These are phyloP conservation scores for Lichenothelia convexa DNA, from an alignment of 495 filamentous ascomycete species.

Conservation along the genomic window DNA sequence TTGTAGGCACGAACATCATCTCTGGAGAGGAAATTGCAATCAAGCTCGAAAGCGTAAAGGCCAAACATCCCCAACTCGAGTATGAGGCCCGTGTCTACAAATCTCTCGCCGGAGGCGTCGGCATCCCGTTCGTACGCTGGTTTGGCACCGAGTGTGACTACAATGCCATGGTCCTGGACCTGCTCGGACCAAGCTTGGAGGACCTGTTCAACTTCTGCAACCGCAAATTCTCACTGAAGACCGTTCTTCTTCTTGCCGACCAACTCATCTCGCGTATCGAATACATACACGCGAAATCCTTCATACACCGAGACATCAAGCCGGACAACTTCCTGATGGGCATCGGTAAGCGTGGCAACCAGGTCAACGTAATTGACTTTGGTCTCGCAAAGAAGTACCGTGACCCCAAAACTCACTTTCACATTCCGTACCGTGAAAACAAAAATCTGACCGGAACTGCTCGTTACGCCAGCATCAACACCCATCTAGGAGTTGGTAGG, in stretches of 20 bases:
- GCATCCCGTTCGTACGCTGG: slow-evolving; percentile 98
- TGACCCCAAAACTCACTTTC: slow-evolving; percentile 99
- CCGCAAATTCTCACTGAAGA: slow-evolving; percentile 99
- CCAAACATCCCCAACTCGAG: slow-evolving; percentile 98
- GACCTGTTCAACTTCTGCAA: slow-evolving; percentile 99
- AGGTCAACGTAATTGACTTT: slow-evolving; percentile 99
- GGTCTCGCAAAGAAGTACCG: slow-evolving; percentile 99
- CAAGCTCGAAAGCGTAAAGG: slow-evolving; percentile 98
- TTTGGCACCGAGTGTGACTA: slow-evolving; percentile 99
- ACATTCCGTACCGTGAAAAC: slow-evolving; percentile 99
- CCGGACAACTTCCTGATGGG: slow-evolving; percentile 99
- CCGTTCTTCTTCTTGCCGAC: slow-evolving; percentile 92
- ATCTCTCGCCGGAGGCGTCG: slow-evolving; percentile 92
- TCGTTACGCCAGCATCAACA: slow-evolving; percentile 98
- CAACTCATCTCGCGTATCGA: slow-evolving; percentile 99
- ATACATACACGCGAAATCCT: slow-evolving; percentile 99
- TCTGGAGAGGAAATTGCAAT: slow-evolving; percentile 99
- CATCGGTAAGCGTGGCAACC: slow-evolving; percentile 98
- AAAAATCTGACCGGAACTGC: slow-evolving; percentile 99
- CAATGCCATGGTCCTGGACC: slow-evolving; percentile 99
- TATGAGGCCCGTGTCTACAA: slow-evolving; percentile 99
- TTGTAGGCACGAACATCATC: slow-evolving; percentile 96
- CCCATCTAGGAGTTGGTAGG: slow-evolving; percentile 82
- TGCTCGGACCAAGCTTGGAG: slow-evolving; percentile 92
- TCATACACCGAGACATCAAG: slow-evolving; percentile 99